Evolutionary conservation across 306 rosid genomes (phyloP).

Genomic region (Mimosa bimucronata): DNA sequence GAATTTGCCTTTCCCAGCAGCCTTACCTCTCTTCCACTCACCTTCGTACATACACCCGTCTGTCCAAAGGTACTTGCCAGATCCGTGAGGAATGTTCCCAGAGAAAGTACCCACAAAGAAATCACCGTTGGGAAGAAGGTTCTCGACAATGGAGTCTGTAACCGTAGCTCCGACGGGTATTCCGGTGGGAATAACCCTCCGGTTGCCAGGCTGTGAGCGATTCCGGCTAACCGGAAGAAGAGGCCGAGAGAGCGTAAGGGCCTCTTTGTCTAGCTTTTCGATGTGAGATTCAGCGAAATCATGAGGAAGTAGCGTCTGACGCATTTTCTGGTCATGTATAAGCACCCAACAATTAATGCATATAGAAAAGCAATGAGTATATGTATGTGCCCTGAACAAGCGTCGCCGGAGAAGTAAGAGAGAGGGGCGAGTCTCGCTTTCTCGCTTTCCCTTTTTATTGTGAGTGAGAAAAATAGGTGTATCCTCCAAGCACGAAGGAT

Average conservation of each 20-base stretch:
- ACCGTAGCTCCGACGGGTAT: conserved; percentile 26
- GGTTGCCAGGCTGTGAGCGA: conserved; percentile 56
- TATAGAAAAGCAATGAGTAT: conserved; percentile 15
- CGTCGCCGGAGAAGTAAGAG: background rate
- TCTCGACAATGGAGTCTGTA: conserved; percentile 31
- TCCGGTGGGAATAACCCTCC: conserved; percentile 74
- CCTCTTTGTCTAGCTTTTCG: conserved; percentile 42
- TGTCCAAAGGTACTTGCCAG: conserved; percentile 85
- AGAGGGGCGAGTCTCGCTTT: conserved; percentile 30
- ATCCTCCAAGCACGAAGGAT: conserved; percentile 32
- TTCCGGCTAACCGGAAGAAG: conserved; percentile 39
- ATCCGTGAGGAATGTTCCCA: conserved; percentile 72
- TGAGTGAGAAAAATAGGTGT: conserved; percentile 43
- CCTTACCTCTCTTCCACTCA: conserved; percentile 87
- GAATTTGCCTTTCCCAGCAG: conserved; percentile 86
- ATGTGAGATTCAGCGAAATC: conserved; percentile 44
- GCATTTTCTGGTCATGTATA: conserved; percentile 67
- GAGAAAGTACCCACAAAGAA: conserved; percentile 81
- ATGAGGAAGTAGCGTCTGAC: conserved; percentile 51
- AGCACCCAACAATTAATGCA: conserved; percentile 37
- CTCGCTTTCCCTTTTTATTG: conserved; percentile 36
- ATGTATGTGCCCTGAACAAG: background rate
- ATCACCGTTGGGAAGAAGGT: conserved; percentile 77
- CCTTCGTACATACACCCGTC: conserved; percentile 99
- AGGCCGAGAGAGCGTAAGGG: conserved; percentile 34